phyloP scores from a whole-genome alignment of 1,284 basidiomycete species.

The Apiotrichum mycotoxinovorans region DNA sequence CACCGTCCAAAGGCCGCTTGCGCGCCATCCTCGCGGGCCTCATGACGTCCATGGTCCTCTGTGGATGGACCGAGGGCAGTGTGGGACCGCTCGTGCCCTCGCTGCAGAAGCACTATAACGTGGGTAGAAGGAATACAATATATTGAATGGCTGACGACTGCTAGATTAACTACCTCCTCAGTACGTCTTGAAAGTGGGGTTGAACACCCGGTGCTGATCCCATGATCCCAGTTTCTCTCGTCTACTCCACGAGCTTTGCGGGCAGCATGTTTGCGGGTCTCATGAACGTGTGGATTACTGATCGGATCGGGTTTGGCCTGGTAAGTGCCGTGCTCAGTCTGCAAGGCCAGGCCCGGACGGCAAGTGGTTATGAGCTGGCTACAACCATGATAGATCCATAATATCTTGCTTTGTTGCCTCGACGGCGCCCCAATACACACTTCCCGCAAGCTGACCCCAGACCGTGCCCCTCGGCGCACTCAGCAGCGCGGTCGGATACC shows the following conservation, averaged over 20 bases:
- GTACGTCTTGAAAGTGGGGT: too few relatives aligned
- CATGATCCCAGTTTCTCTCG: slow-evolving; percentile 16
- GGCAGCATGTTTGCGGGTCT: slow-evolving; percentile 11
- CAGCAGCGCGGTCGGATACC: slow-evolving; percentile 4
- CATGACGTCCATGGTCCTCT: slow-evolving; percentile 16
- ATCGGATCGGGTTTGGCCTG: slow-evolving; percentile 61
- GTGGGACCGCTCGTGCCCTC: slow-evolving; percentile 18
- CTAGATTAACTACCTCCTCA: slow-evolving; percentile 22
- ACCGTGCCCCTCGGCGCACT: slow-evolving; percentile 9
- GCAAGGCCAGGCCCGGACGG: too few relatives aligned
- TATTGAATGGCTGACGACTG: background rate
- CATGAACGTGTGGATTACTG: slow-evolving; percentile 58
- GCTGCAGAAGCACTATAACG: slow-evolving; percentile 18
- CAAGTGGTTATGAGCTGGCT: too few relatives aligned
- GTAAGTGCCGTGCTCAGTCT: slow-evolving; percentile 36
- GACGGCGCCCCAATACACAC: background rate
- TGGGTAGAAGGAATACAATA: background rate
- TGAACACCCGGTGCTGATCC: background rate
- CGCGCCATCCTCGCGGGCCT: slow-evolving; percentile 5
- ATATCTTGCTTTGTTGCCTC: too few relatives aligned
- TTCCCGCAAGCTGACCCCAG: slow-evolving; percentile 4
- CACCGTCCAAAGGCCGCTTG: background rate
- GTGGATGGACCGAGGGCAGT: slow-evolving; percentile 20
- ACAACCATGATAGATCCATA: too few relatives aligned
- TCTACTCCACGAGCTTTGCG: slow-evolving; percentile 13